phyloP scores from a whole-genome alignment of 2,329 filamentous ascomycete genomes.

The Colletotrichum sp. region DNA sequence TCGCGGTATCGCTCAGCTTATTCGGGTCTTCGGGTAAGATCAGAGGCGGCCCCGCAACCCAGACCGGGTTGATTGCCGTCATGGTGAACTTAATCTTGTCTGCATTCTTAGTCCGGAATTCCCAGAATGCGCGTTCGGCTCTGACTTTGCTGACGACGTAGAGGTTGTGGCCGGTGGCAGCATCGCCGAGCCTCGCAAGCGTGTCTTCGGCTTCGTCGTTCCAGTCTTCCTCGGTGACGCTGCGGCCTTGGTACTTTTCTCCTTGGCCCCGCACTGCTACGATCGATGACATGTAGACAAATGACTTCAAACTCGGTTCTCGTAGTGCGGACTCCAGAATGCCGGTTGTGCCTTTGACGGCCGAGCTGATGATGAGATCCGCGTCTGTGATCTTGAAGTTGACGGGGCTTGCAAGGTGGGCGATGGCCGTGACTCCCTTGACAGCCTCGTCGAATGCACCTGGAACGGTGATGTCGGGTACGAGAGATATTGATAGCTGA shows the following conservation, averaged over 20 bases:
- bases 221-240: conserved; percentile 30
- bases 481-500: conserved; percentile 29
- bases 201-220: conserved; percentile 32
- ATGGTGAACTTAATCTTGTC: conserved; percentile 29
- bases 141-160: conserved; percentile 36
- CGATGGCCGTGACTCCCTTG: conserved; percentile 41
- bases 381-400: conserved; percentile 43
- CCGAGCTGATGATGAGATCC: conserved; percentile 45
- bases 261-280: conserved; percentile 12
- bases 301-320: conserved; percentile 40
- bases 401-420: conserved; percentile 47
- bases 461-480: conserved; percentile 37
- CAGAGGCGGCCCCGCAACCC: conserved; percentile 15
- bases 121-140: conserved; percentile 35
- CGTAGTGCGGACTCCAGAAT: conserved; percentile 45
- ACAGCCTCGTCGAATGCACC: conserved; percentile 41
- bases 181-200: conserved; percentile 29
- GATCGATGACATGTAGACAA: conserved; percentile 32
- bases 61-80: conserved; percentile 14
- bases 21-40: conserved; percentile 11
- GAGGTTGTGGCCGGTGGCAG: not conserved
- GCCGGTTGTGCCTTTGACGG: conserved; percentile 37
- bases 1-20: conserved; percentile 14
- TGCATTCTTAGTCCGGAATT: conserved; percentile 28
- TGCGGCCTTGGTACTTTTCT: not conserved